Base-by-base conservation (phyloP, 140 eudicot genomes). In the Anethum foeniculum region DNA sequence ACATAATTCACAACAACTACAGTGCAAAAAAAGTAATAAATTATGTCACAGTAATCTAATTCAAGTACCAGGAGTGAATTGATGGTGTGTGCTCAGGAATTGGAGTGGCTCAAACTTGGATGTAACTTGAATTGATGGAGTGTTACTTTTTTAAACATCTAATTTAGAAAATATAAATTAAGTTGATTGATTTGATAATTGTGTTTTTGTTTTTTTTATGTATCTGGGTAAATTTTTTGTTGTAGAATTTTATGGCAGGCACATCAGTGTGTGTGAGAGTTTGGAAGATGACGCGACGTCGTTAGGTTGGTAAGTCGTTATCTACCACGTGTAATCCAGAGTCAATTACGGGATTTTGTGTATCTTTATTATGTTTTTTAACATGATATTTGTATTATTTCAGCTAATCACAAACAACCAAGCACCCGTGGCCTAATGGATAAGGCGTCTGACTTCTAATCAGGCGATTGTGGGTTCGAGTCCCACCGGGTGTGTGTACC, bases 391-490 rank as follows among this genome's bases (percentile, higher is more conserved):
- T n/a, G 0, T 62, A n/a, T 0, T n/a, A 18, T 0, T 1, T 23
- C 10, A 10, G 25, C 16, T 5, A 11, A 4, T 0, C 0, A 2
- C 2, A 0, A 1, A 62, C 12, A 13, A 8, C 1, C 18, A 5
- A 15, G 74, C 74, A 68, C 98, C 93, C 93, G 88, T 93, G 98
- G 93, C 98, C 97, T 93, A 93, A 93, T 93, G 97, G 98, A 94
- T 92, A 94, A 94, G 97, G 98, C 98, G 97, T 86, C 96, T 93
- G 98, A 91, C 98, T 93, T 93, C 98, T 93, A 93, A 93, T 91
- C 97, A 93, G 96, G 90, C 97, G 98, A 90, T 94, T 94, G 98
- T 94, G 96, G 98, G 97, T 92, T 94, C 97, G 97, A 94, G 97
- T 92, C 97, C 96, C 96, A 90, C 94, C 87, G 96, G 94, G 98